These are phyloP conservation scores for Arthrobotrys megalospora DNA, from an alignment of 2,329 filamentous ascomycete species.

Conservation along the genomic window DNA sequence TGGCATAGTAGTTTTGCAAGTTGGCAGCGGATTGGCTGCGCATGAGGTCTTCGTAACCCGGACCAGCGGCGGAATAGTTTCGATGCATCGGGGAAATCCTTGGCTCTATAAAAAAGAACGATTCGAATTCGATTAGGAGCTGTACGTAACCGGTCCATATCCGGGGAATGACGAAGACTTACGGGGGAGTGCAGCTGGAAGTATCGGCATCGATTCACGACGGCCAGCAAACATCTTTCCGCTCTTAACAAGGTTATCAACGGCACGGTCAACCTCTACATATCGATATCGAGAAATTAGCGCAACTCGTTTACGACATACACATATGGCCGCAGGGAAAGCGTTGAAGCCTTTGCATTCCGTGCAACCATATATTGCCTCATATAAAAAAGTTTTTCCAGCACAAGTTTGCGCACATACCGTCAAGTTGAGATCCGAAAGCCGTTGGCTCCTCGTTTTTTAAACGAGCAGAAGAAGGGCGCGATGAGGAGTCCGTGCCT, in stretches of 20 bases:
- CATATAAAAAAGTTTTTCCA: constrained; percentile 18
- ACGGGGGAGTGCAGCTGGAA: constrained; percentile 71
- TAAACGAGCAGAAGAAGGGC: constrained; percentile 65
- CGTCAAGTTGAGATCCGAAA: constrained; percentile 90
- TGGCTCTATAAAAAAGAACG: constrained; percentile 53
- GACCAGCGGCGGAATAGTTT: constrained; percentile 64
- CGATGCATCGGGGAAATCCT: constrained; percentile 62
- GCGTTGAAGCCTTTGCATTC: constrained; percentile 17
- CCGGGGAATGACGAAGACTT: constrained; percentile 69
- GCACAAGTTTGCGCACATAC: constrained; percentile 71
- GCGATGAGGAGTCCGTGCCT: constrained; percentile 42
- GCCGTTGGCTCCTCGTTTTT: constrained; percentile 79
- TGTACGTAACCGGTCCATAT: background rate
- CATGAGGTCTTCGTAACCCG: constrained; percentile 71
- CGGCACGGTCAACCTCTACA: constrained; percentile 92
- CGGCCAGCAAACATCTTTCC: constrained; percentile 89
- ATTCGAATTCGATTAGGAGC: background rate
- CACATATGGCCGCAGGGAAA: background rate
- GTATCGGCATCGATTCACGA: constrained; percentile 83
- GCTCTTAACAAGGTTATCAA: constrained; percentile 96
- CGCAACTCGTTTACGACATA: constrained; percentile 36
- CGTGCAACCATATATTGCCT: constrained; percentile 17
- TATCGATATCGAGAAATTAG: constrained; percentile 37
- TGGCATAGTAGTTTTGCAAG: constrained; percentile 93
- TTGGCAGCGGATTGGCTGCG: constrained; percentile 82